Evolutionary conservation across 306 rosid genomes (phyloP), one percentile per base, ranked within the genome.

Genomic region (Sechiopsis laciniata): DNA sequence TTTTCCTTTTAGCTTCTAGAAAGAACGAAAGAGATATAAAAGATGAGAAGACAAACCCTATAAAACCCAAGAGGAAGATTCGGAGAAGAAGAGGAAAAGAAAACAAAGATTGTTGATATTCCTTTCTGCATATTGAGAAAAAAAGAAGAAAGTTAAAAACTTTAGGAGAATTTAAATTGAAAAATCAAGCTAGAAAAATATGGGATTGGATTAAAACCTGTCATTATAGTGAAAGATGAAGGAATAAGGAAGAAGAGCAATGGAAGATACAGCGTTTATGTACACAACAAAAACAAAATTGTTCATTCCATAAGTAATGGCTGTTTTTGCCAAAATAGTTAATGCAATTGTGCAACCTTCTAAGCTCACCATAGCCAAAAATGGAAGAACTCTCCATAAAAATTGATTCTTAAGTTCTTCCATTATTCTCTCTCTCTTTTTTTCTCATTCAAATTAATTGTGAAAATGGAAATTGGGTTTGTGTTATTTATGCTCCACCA

Each of bases 271-370:
- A 60, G 80, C 80, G 69, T 88, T 91, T 3, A 87, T 73, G 62
- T 88, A 87, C 16, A 88, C 82, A 73, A 90, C 88, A 79, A 90
- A 88, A 17, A 92, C 95, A 68, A 82, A 81, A 24, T 90, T 89
- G 42, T 81, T 88, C 88, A 88, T 80, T 69, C 95, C 95, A 67
- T 80, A 83, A 8, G 89, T 87, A 21, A 92, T 76, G 56, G 78
- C 77, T 15, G 86, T 88, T 80, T 88, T 92, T 8, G 95, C 87
- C 75, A 86, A 73, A 17, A 92, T 88, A 0, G 95, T 90, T 6
- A 90, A 74, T 19, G 67, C 89, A 37, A 90, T 82, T 4, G 90
- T 87, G 76, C 88, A 84, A 1, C 89, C 95, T 76, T 90, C 96
- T 87, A 88, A 83, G 40, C 72, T 72, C 78, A 85, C 95, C 95